Percentiles rank a stretch among this genome's conserved stretches.
Conservation (phyloP, 805 yeast species). For the Priceomyces castillae region DNA sequence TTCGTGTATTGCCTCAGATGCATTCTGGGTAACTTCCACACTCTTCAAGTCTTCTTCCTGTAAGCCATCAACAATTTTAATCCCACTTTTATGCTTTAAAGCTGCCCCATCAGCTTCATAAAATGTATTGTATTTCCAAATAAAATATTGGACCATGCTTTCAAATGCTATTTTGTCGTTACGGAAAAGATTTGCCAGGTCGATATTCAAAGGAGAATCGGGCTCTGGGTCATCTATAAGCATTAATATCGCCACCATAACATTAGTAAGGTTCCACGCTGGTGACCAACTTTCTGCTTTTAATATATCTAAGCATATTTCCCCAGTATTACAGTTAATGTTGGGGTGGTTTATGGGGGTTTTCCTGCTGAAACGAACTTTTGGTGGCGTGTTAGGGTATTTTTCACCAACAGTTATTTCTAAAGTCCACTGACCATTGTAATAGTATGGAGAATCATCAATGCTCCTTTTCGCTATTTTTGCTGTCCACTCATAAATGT, state of each 20-base stretch:
- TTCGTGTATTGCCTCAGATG: slow-evolving; percentile 1
- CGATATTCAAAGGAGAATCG: slow-evolving; percentile 68
- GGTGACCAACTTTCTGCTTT: slow-evolving; percentile 65
- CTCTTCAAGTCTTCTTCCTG: neutral
- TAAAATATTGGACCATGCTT: slow-evolving; percentile 37
- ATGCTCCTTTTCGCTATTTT: slow-evolving; percentile 47
- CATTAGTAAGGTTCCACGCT: slow-evolving; percentile 61
- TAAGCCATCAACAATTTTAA: neutral
- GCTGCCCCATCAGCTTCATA: slow-evolving; percentile 4
- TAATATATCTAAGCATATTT: slow-evolving; percentile 67
- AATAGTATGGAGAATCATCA: slow-evolving; percentile 47
- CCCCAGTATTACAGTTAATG: slow-evolving; percentile 50
- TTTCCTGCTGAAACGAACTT: slow-evolving; percentile 40
- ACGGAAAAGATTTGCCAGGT: slow-evolving; percentile 59
- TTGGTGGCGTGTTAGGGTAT: slow-evolving; percentile 64
- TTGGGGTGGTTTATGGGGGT: slow-evolving; percentile 44
- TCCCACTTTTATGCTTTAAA: neutral
- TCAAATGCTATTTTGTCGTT: slow-evolving; percentile 39
- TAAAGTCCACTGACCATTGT: slow-evolving; percentile 51
- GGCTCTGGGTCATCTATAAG: slow-evolving; percentile 66
- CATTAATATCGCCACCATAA: slow-evolving; percentile 55
- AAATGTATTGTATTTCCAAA: slow-evolving; percentile 39
- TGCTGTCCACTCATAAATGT: slow-evolving; percentile 50
- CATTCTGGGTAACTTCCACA: neutral
- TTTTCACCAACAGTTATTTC: slow-evolving; percentile 41